These are phyloP conservation scores for Kuraishia floccosa DNA, from an alignment of 805 yeast genomes.

Conservation along the genomic window DNA sequence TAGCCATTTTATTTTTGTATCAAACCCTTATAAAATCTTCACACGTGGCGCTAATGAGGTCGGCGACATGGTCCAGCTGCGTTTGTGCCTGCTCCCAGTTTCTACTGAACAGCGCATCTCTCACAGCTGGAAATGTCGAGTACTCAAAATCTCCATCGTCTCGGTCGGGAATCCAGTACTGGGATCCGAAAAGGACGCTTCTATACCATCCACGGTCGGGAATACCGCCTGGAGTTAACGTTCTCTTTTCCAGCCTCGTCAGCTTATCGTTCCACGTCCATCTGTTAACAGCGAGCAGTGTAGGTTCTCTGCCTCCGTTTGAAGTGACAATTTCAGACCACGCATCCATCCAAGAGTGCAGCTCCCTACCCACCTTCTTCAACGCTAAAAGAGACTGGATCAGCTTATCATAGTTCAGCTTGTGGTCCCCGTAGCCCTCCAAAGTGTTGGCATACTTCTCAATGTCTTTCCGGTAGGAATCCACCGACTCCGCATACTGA, in stretches of 20 bases:
- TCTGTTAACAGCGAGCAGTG: constrained; percentile 57
- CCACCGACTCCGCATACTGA: constrained; percentile 31
- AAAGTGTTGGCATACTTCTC: constrained; percentile 20
- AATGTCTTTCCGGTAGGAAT: constrained; percentile 33
- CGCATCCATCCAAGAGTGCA: constrained; percentile 42
- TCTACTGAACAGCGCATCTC: constrained; percentile 47
- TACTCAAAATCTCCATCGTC: constrained; percentile 25
- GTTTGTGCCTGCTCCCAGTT: constrained; percentile 44
- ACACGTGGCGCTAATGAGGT: constrained; percentile 12
- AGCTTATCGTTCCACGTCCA: constrained; percentile 75
- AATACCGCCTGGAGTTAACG: constrained; percentile 32
- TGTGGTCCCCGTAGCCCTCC: not conserved
- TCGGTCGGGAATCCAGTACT: constrained; percentile 39
- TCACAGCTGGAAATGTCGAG: constrained; percentile 66
- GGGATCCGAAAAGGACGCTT: constrained; percentile 63
- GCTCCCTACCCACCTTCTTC: constrained; percentile 30
- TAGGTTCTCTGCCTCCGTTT: constrained; percentile 59
- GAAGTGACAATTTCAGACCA: constrained; percentile 50
- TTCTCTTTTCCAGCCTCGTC: constrained; percentile 38
- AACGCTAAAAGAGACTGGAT: constrained; percentile 21
- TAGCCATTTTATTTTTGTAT: no score
- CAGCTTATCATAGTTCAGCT: constrained; percentile 15
- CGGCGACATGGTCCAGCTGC: constrained; percentile 33
- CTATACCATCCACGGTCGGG: constrained; percentile 51
- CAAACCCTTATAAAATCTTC: constrained; percentile 1